Evolutionary conservation across 345 rosid species (phyloP), one percentile per base, ranked within the genome.

Genomic region (Psidium friedrichsthalianum): DNA sequence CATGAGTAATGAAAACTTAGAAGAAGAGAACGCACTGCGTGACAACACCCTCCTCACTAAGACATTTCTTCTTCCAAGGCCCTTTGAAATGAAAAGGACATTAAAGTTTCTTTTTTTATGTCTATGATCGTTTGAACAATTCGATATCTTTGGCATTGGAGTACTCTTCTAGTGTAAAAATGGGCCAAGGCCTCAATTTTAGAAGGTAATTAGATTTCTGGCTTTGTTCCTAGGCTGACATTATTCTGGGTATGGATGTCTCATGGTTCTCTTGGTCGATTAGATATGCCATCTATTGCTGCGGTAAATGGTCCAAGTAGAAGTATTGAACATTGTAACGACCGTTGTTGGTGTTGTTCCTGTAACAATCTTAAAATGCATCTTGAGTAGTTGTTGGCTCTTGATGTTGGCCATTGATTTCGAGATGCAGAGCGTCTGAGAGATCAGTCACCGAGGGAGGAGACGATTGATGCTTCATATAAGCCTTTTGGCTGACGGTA

Each of bases 191-290:
- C 74, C 36, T n/a, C 74, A 59, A 27, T 3, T 6, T 59, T 59
- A 13, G 6, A 59, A n/a, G 74, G 21, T 14, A 61, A 61, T 27
- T 61, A 61, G 20, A 6, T 61, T 61, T 61, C 20, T 61, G 74
- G 74, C 44, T 29, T 6, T 64, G 51, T 82, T 64, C 83, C 40
- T 56, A 56, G 22, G 85, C 32, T 54, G 54, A 42, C 44, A 42
- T 42, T 44, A 97, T 97, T 88, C 89, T 97, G 91, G 98, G 98
- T 29, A 95, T 97, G 98, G 98, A 93, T 90, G 96, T 95, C 84
- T 83, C 98, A 93, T 86, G 96, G 98, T 42, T 90, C 98, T 86
- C 96, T 96, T 88, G 98, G 97, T 86, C 91, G 82, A 87, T 89
- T 94, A 44, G 92, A 94, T 91, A 83, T 89, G 83, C 98, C 98